Evolutionary conservation across 208 protist species (phyloP).

Genomic region (Angomonas ambiguus): DNA sequence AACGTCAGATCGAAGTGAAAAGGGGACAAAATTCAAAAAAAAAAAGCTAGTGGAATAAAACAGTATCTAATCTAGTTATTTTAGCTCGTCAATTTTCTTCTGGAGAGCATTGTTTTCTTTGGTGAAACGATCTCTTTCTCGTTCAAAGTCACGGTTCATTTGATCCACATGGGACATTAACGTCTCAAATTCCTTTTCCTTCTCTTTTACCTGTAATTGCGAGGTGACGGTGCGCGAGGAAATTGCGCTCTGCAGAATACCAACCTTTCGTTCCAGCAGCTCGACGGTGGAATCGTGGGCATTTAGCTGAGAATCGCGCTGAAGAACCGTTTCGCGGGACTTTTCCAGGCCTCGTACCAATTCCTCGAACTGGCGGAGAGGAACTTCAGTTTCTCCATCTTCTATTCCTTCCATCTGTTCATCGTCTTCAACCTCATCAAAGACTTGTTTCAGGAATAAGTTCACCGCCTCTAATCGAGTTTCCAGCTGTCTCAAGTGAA

Average conservation of each 20-base stretch:
- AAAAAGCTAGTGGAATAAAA: slow-evolving; percentile 12
- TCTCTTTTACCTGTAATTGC: slow-evolving; percentile 43
- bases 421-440: slow-evolving; percentile 31
- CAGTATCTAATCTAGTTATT: slow-evolving; percentile 14
- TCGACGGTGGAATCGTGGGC: slow-evolving; percentile 68
- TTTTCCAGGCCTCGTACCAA: slow-evolving; percentile 54
- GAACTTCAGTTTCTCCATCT: slow-evolving; percentile 54
- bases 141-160: slow-evolving; percentile 48
- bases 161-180: slow-evolving; percentile 43
- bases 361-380: slow-evolving; percentile 64
- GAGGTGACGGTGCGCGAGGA: slow-evolving; percentile 50
- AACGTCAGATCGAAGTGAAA: too few species aligned
- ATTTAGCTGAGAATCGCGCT: slow-evolving; percentile 70
- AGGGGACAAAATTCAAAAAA: slow-evolving; percentile 8
- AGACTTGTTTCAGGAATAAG: slow-evolving; percentile 72
- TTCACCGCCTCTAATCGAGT: slow-evolving; percentile 67
- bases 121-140: slow-evolving; percentile 40
- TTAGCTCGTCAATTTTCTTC: slow-evolving; percentile 19
- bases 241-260: slow-evolving; percentile 67
- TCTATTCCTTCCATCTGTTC: slow-evolving; percentile 51
- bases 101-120: slow-evolving; percentile 45
- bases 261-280: slow-evolving; percentile 65
- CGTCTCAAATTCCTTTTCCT: slow-evolving; percentile 55
- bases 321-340: slow-evolving; percentile 49
- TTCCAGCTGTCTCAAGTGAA: slow-evolving; percentile 69